Conservation (phyloP, 768 basidiomycete genomes). For the Russula griseocarnosa region DNA sequence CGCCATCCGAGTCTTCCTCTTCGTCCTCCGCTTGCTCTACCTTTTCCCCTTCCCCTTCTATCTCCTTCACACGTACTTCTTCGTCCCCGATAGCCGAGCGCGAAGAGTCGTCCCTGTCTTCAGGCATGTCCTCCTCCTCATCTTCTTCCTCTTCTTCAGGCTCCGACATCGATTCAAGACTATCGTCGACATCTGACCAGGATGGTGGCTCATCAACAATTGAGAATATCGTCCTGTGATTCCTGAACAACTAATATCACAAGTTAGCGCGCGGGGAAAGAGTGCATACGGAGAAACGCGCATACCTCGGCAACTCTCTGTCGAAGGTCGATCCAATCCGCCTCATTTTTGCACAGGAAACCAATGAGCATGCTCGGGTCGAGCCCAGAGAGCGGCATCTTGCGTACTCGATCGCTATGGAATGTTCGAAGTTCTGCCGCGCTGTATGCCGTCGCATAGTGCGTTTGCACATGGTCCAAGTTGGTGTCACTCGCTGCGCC, state of each 20-base stretch:
- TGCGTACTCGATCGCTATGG: slow-evolving; percentile 94
- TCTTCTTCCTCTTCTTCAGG: slow-evolving; percentile 52
- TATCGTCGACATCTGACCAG: slow-evolving; percentile 77
- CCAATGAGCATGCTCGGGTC: slow-evolving; percentile 98
- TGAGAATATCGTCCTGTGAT: slow-evolving; percentile 68
- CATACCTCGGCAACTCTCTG: slow-evolving; percentile 64
- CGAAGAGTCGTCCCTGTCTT: slow-evolving; percentile 36
- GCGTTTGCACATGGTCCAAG: slow-evolving; percentile 48
- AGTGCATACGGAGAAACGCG: not conserved
- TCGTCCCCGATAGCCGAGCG: slow-evolving; percentile 10
- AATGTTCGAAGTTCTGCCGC: slow-evolving; percentile 76
- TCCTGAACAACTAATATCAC: slow-evolving; percentile 40
- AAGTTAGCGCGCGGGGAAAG: not conserved
- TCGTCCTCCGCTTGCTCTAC: slow-evolving; percentile 30
- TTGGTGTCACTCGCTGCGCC: slow-evolving; percentile 17
- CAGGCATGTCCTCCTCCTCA: slow-evolving; percentile 55
- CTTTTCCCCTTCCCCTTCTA: not conserved
- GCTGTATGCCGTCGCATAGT: slow-evolving; percentile 72
- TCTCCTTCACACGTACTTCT: slow-evolving; percentile 28
- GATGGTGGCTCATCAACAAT: slow-evolving; percentile 84
- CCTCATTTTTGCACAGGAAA: slow-evolving; percentile 78
- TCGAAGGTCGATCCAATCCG: slow-evolving; percentile 82
- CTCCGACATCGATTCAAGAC: slow-evolving; percentile 79
- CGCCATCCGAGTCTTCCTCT: slow-evolving; percentile 41
- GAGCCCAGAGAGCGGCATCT: slow-evolving; percentile 86